Percentiles rank a stretch among this genome's conserved stretches.
These are phyloP conservation scores for Diaporthe destruens DNA, from an alignment of 2,329 filamentous ascomycete genomes.

Conservation along the genomic window DNA sequence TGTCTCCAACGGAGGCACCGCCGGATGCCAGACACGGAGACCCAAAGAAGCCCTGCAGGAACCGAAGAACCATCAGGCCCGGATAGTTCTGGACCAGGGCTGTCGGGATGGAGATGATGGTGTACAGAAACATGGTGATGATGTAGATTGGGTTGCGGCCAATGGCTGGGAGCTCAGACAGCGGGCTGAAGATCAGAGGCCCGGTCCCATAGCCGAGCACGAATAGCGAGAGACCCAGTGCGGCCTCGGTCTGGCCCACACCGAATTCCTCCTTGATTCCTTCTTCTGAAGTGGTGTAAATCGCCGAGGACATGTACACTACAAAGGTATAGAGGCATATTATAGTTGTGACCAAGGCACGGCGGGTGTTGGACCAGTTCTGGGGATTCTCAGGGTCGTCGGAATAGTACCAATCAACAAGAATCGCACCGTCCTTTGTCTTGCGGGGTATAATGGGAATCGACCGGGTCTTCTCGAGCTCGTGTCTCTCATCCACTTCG, in stretches of 20 bases:
- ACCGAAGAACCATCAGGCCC: constrained; percentile 73
- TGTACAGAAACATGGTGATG: constrained; percentile 75
- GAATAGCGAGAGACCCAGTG: constrained; percentile 68
- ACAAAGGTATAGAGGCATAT: constrained; percentile 66
- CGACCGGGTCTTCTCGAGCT: constrained; percentile 47
- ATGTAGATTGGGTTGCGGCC: constrained; percentile 78
- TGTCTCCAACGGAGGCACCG: constrained; percentile 64
- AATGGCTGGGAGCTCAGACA: constrained; percentile 69
- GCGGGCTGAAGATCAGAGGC: constrained; percentile 67
- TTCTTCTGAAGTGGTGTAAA: constrained; percentile 55
- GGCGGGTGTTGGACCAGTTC: constrained; percentile 59
- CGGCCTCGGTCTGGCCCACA: constrained; percentile 60
- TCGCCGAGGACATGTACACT: constrained; percentile 51
- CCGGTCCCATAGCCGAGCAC: constrained; percentile 60
- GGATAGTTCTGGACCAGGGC: constrained; percentile 73
- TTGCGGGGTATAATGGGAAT: constrained; percentile 48
- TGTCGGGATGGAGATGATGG: constrained; percentile 74
- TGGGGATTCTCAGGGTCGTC: constrained; percentile 65
- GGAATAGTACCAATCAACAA: constrained; percentile 57
- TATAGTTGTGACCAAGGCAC: constrained; percentile 52
- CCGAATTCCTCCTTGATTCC: constrained; percentile 64
- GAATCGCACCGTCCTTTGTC: constrained; percentile 48
- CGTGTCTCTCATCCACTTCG: constrained; percentile 45
- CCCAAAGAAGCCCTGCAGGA: constrained; percentile 76
- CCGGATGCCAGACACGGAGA: constrained; percentile 74